A percentile compares a stretch with the other conserved stretches of the same genome.
Evolutionary conservation across 176 grass and related monocot species (phyloP).

Genomic region (Secale cereale): DNA sequence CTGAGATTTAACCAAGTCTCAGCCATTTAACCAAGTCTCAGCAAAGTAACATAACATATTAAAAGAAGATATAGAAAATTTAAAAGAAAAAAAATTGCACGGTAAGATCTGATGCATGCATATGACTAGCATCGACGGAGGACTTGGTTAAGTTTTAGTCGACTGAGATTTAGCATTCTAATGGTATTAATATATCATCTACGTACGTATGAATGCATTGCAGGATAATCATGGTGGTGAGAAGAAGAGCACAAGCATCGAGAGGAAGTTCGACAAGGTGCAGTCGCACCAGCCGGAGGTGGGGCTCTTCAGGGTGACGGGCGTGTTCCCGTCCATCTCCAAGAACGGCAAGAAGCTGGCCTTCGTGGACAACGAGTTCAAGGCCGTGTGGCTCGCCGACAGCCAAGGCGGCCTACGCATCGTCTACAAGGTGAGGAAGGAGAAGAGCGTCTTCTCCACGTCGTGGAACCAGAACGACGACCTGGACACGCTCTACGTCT

Average conservation of each 20-base stretch:
- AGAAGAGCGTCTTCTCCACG: not conserved
- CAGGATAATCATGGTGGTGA: too few species aligned
- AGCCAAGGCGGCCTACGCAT: not conserved
- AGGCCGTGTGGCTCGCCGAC: not conserved
- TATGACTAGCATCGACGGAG: too few species aligned
- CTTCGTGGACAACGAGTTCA: not conserved
- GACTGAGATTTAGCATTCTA: too few species aligned
- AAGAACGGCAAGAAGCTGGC: not conserved
- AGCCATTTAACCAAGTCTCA: too few species aligned
- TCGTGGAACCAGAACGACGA: constrained; percentile 38
- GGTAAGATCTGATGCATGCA: too few species aligned
- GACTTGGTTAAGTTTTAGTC: too few species aligned
- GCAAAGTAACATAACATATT: too few species aligned
- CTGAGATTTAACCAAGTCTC: too few species aligned
- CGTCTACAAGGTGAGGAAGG: not conserved
- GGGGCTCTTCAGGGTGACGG: not conserved
- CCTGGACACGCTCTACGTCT: constrained; percentile 25
- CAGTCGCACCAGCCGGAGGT: not conserved
- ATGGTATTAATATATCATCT: too few species aligned
- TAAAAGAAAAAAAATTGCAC: too few species aligned
- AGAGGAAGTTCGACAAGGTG: not conserved
- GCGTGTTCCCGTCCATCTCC: not conserved
- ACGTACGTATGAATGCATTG: too few species aligned
- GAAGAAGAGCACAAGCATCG: not conserved
- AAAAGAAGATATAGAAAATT: too few species aligned